Evolutionary conservation across 2,329 filamentous ascomycete genomes (phyloP).

Genomic region (Chrysoporthe deuterocubensis): DNA sequence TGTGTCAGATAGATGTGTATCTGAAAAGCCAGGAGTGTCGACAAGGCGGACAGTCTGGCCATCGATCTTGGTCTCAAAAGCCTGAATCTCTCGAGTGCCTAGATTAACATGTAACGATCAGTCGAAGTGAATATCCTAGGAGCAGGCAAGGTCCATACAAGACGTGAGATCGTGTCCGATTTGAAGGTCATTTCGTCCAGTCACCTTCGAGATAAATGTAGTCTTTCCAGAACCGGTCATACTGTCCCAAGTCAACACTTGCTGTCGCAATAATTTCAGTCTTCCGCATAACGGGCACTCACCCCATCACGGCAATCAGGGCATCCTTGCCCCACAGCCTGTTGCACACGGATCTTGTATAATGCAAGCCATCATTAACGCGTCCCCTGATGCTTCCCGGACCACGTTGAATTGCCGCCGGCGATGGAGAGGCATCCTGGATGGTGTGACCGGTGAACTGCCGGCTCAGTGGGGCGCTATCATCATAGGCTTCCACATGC

Average conservation of each 20-base stretch:
- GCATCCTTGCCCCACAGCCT: slow-evolving; percentile 29
- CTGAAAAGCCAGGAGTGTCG: slow-evolving; percentile 54
- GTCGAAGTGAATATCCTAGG: background rate
- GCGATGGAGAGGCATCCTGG: background rate
- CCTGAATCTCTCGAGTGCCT: slow-evolving; percentile 39
- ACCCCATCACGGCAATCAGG: slow-evolving; percentile 35
- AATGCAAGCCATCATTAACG: slow-evolving; percentile 23
- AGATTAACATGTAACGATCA: background rate
- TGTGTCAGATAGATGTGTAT: slow-evolving; percentile 47
- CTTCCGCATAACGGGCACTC: background rate
- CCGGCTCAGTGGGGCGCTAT: background rate
- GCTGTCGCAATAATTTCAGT: background rate
- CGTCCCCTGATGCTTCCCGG: slow-evolving; percentile 1
- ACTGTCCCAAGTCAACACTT: slow-evolving; percentile 27
- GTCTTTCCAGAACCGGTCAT: slow-evolving; percentile 45
- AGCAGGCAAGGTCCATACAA: slow-evolving; percentile 31
- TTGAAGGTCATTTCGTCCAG: slow-evolving; percentile 37
- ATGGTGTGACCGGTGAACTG: background rate
- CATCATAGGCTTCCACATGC: background rate
- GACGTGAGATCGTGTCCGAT: slow-evolving; percentile 41
- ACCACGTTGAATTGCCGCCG: background rate
- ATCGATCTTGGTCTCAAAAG: slow-evolving; percentile 36
- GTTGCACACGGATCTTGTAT: slow-evolving; percentile 24
- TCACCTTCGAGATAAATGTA: slow-evolving; percentile 42
- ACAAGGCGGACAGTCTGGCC: slow-evolving; percentile 40